phyloP scores from a whole-genome alignment of 164 flowering plant species.

The Warburgia ugandensis region DNA sequence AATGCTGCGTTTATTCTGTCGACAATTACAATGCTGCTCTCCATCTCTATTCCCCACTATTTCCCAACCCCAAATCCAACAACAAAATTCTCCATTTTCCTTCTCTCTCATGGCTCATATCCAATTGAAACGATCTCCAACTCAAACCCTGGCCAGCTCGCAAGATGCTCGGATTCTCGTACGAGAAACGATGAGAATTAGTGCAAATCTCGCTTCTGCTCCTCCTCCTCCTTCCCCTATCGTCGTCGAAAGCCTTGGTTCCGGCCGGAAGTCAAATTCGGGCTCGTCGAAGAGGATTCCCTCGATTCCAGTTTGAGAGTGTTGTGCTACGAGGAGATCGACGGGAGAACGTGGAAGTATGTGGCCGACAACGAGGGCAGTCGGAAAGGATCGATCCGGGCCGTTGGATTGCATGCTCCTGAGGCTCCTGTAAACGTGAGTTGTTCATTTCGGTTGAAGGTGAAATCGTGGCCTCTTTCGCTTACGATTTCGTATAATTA shows the following conservation, averaged over 20 bases:
- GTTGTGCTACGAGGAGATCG: slow-evolving; percentile 76
- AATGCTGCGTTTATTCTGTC: too few relatives aligned
- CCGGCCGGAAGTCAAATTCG: slow-evolving; percentile 19
- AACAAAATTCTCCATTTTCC: too few relatives aligned
- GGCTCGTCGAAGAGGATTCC: slow-evolving; percentile 36
- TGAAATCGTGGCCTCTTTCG: too few relatives aligned
- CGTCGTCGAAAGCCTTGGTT: slow-evolving; percentile 8
- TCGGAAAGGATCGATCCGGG: slow-evolving; percentile 56
- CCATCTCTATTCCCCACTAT: too few relatives aligned
- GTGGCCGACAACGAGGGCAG: slow-evolving; percentile 37
- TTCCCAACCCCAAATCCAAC: too few relatives aligned
- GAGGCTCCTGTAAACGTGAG: slow-evolving; percentile 64
- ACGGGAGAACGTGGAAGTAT: slow-evolving; percentile 74
- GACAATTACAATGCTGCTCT: too few relatives aligned
- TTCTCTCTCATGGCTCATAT: slow-evolving; percentile 9
- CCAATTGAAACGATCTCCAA: slow-evolving; percentile 9
- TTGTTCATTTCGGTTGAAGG: not conserved
- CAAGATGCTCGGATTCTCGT: slow-evolving; percentile 61
- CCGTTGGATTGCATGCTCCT: slow-evolving; percentile 60
- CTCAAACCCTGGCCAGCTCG: slow-evolving; percentile 18
- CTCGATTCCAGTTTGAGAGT: slow-evolving; percentile 58
- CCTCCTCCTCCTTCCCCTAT: slow-evolving; percentile 9
- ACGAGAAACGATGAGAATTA: slow-evolving; percentile 79
- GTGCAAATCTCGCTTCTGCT: slow-evolving; percentile 73
- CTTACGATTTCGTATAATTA: too few relatives aligned